Percentiles rank a stretch among this genome's conserved stretches.
These are phyloP conservation scores for Acer negundo DNA, from an alignment of 345 rosid genomes.

Conservation along the genomic window DNA sequence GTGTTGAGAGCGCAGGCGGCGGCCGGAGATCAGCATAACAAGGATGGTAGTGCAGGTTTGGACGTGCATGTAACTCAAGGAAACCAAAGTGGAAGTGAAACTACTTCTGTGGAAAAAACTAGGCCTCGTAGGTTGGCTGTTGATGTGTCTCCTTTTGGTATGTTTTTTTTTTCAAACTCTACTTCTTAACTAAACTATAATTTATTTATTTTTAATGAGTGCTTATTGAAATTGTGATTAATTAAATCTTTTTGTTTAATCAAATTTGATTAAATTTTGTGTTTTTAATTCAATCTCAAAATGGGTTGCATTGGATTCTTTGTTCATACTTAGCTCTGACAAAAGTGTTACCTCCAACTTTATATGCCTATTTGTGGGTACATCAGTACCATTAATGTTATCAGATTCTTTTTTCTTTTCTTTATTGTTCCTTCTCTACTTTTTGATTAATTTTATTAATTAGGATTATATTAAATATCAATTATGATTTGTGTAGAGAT, in stretches of 20 bases:
- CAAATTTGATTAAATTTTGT: not conserved
- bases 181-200: not conserved
- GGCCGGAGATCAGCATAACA: constrained; percentile 27
- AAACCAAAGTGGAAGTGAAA: constrained; percentile 18
- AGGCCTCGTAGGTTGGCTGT: constrained; percentile 45
- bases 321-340: not conserved
- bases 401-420: not conserved
- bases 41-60: constrained; percentile 37
- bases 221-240: not conserved
- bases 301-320: not conserved
- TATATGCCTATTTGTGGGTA: not conserved
- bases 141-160: constrained; percentile 75
- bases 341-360: not conserved
- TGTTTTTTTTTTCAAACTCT: constrained; percentile 15
- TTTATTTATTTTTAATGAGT: not conserved
- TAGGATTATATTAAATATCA: no score
- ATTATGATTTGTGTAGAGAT: no score
- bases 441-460: no score
- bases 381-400: not conserved
- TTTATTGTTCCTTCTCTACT: no score
- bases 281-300: not conserved
- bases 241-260: not conserved
- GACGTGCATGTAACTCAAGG: constrained; percentile 54
- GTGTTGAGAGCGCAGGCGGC: constrained; percentile 40
- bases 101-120: constrained; percentile 41